Conservation (phyloP, 108 stramenopile genomes). For the Cylindrotheca closterium region DNA sequence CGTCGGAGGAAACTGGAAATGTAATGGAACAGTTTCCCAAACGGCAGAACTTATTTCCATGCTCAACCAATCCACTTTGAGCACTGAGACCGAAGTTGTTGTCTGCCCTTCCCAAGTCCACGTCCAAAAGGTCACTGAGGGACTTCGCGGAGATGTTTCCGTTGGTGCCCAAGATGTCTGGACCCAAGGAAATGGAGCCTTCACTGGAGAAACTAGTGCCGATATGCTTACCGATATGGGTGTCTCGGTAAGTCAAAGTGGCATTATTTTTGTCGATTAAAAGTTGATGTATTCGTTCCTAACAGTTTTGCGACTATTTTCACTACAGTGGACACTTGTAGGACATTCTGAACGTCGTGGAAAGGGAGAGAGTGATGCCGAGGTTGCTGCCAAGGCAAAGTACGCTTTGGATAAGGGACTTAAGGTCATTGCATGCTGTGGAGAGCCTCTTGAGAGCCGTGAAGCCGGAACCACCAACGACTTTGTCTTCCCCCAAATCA, state of each 20-base stretch:
- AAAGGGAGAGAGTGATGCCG: constrained; percentile 92
- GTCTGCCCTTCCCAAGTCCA: constrained; percentile 94
- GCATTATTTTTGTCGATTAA: background rate
- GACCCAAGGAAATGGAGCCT: constrained; percentile 91
- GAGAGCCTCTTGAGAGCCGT: constrained; percentile 94
- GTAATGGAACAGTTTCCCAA: constrained; percentile 90
- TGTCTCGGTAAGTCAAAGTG: constrained; percentile 21
- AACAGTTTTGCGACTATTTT: no score
- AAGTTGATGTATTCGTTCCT: no score
- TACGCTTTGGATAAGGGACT: constrained; percentile 92
- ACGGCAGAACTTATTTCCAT: constrained; percentile 84
- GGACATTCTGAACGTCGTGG: constrained; percentile 97
- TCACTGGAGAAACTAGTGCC: constrained; percentile 96
- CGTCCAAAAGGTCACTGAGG: constrained; percentile 75
- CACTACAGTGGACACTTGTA: constrained; percentile 76
- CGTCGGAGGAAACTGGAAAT: constrained; percentile 99
- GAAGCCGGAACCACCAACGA: constrained; percentile 98
- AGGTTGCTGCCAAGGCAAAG: constrained; percentile 93
- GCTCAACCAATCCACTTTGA: constrained; percentile 84
- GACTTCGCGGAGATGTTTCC: constrained; percentile 84
- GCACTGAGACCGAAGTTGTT: constrained; percentile 92
- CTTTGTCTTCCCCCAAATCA: constrained; percentile 95
- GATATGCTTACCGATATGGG: constrained; percentile 98
- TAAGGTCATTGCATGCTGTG: constrained; percentile 96
- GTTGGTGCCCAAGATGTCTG: constrained; percentile 95